Evolutionary conservation across 1,284 basidiomycete genomes (phyloP), one percentile per base, ranked within the genome.

Genomic region (Sanguinoderma infundibulare): DNA sequence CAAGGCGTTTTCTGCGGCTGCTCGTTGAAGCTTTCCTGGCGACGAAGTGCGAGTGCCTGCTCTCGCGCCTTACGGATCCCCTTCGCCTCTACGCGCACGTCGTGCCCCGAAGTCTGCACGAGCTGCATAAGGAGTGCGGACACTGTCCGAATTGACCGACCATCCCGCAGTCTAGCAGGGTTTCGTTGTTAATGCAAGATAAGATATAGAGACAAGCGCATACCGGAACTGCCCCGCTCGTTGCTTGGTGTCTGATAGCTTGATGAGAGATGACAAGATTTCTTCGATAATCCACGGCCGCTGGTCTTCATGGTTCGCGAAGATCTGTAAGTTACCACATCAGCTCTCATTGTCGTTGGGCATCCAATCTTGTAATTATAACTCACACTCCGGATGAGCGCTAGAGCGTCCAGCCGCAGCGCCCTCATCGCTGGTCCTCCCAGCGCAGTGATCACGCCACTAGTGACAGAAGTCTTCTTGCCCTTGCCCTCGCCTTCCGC

Each of bases 261-360:
- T 95, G 67, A 94, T 95, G 52, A 98, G 78, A 0, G 94, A 95
- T 3, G 88, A 86, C 20, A 99, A 75, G 34, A 98, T 95, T 75
- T 98, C 97, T 73, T 98, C 96, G 22, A 99, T 91, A 65, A 98
- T 97, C 95, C 96, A 98, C 1, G 89, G 87, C 1, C 97, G 82
- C 75, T 99, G 97, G 39, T 91, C 88, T 61, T 93, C 88, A 67
- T 98, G 89, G 64, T 89, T 91, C 7, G 94, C 93, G 71, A 98
- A 98, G 32, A 97, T 89, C 90, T 95, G 70, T 7, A 63, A 15
- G n/a, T 30, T 10, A 26, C 10, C 9, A 24, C 8, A 20, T 42
- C 20, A 42, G 36, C 90, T 87, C 61, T 93, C 88, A 67, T 98
- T 89, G 64, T 89, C 91, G 7, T 94, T 92, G 71, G 98, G 98